Base-by-base conservation (phyloP, 371 early-diverging fungal genomes). In the Thermomucor indicae-seudaticae region DNA sequence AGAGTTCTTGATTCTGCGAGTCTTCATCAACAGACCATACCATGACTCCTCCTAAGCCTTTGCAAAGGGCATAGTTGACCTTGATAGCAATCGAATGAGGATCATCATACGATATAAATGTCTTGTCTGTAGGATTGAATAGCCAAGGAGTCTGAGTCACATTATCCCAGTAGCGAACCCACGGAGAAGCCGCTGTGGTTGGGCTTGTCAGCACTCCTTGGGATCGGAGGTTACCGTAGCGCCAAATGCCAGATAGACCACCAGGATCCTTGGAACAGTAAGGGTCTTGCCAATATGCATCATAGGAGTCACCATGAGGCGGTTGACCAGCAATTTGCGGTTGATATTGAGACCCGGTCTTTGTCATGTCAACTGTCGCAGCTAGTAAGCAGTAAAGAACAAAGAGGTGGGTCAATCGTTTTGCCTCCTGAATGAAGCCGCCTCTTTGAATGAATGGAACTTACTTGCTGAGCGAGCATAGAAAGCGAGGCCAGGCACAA, bases 401-500 rank as follows among this genome's bases (percentile, higher is more conserved):
- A 19, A 4, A n/a, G 12, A 45, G 10, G 3, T 17, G 23, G 1
- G 11, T 50, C 11, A 47, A 4, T 25, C 19, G 14, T 46, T 38
- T 28, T 29, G 7, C 17, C 39, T 30, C 14, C 19, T 6, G 14
- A n/a, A 19, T 14, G 28, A 31, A 24, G 27, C 7, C 25, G 12
- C 3, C 25, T 17, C 2, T n/a, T n/a, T n/a, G n/a, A 39, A 24
- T 22, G 28, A 24, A 51, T 22, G 17, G 16, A 1, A 35, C 57
- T 57, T 53, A 67, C 68, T 60, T 10, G 64, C 55, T 12, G 85
- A 70, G 37, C 83, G 77, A 14, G 89, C 90, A 46, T 84, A 81
- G 60, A 85, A 85, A 0, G 85, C 71, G 22, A 80, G 54, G 22
- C 89, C 89, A 17, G 75, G 70, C 0, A 76, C 72, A 5, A 89